These are phyloP conservation scores for Boletus rex-veris DNA, from an alignment of 768 basidiomycete species.

Conservation along the genomic window DNA sequence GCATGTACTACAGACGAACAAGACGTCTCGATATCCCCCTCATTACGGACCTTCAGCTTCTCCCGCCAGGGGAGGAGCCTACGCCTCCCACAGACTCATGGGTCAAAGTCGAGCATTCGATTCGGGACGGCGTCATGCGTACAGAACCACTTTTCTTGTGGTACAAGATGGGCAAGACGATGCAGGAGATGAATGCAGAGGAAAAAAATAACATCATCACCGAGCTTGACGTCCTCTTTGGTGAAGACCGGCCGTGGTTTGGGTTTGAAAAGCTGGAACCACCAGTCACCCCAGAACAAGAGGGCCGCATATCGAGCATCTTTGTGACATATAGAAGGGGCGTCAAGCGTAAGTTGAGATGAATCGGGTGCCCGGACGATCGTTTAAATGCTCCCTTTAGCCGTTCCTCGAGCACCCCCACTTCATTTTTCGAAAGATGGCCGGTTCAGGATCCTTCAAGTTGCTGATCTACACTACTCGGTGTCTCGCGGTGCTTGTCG, in stretches of 20 bases:
- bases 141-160: slow-evolving; percentile 65
- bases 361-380: not conserved
- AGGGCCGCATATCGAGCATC: slow-evolving; percentile 46
- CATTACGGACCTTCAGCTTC: slow-evolving; percentile 67
- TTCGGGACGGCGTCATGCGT: slow-evolving; percentile 59
- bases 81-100: slow-evolving; percentile 49
- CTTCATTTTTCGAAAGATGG: slow-evolving; percentile 82
- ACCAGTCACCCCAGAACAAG: slow-evolving; percentile 46
- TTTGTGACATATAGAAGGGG: slow-evolving; percentile 70
- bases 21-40: slow-evolving; percentile 78
- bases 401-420: slow-evolving; percentile 66
- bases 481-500: slow-evolving; percentile 75
- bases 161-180: slow-evolving; percentile 71
- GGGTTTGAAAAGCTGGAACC: slow-evolving; percentile 76
- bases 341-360: slow-evolving; percentile 57
- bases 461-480: slow-evolving; percentile 93
- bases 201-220: slow-evolving; percentile 71
- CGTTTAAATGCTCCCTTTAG: slow-evolving; percentile 33
- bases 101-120: slow-evolving; percentile 59
- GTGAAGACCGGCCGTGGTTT: slow-evolving; percentile 80
- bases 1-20: slow-evolving; percentile 83
- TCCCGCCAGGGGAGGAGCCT: slow-evolving; percentile 53
- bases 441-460: slow-evolving; percentile 83
- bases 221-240: slow-evolving; percentile 88
- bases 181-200: slow-evolving; percentile 53